Evolutionary conservation across 306 rosid species (phyloP), one percentile per base, ranked within the genome.

Genomic region (Argentina anserina): DNA sequence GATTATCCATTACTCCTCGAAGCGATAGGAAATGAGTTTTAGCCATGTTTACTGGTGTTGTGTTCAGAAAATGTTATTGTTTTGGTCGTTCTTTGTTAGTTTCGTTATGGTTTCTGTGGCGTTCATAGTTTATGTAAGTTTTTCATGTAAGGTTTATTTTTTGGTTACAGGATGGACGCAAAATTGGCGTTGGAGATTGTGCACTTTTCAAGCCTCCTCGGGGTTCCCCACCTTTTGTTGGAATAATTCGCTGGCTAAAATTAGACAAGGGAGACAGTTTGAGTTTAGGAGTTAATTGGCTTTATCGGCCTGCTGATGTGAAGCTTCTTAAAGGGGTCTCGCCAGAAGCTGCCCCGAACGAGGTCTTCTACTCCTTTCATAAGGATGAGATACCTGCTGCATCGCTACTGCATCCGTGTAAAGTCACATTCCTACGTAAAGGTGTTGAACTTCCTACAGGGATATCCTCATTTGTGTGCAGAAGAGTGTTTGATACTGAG

Each of bases 381-480:
- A 86, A 82, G 96, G 92, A 86, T 86, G 96, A 83, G 84, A 88
- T 89, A 77, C 86, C 84, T 82, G 93, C 87, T 79, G 90, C 82
- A 75, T 90, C 87, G 18, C 70, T 92, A 76, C 89, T 92, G 68
- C 97, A 92, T 85, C 96, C 93, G 71, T 92, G 96, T 84, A 92
- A 88, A 92, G 97, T 92, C 52, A 87, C 96, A 80, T 92, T 92
- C 69, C 96, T 92, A 76, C 89, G 89, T 26, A 88, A 89, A 75
- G 93, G 87, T 53, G 87, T 78, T 76, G 88, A 83, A 79, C 90
- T 87, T 80, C 90, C 90, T 75, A 68, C 96, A 65, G 96, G 93
- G 81, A 69, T 84, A 82, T 84, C 89, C 23, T 89, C 96, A 78
- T 88, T 92, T 82, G 93, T 89, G 56, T 89, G 97, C 78, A 81